Percentiles rank a stretch among this genome's conserved stretches.
These are phyloP conservation scores for Globisporangium takayamanum DNA, from an alignment of 352 stramenopile genomes.

Conservation along the genomic window DNA sequence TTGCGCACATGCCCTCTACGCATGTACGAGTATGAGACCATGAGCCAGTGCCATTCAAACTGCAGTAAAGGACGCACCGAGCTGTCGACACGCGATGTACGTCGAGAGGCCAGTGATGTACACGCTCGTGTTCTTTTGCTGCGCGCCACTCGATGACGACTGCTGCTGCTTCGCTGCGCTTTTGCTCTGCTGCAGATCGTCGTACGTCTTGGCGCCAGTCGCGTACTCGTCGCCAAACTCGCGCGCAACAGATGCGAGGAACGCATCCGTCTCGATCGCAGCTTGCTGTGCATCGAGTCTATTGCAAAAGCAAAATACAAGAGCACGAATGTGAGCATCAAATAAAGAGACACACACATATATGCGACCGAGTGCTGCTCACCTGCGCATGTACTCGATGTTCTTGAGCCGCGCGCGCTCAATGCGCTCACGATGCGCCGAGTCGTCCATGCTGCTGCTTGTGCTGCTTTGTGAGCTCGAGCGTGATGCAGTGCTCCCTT, in stretches of 20 bases:
- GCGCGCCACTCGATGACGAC: slow-evolving; percentile 7
- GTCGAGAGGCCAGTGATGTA: slow-evolving; percentile 76
- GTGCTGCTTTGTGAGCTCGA: no score
- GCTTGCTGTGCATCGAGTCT: slow-evolving; percentile 51
- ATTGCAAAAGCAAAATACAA: background rate
- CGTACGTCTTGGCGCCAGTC: slow-evolving; percentile 10
- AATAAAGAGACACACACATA: no score
- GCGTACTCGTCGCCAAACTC: slow-evolving; percentile 17
- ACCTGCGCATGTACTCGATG: slow-evolving; percentile 69
- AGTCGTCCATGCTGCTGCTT: slow-evolving; percentile 26
- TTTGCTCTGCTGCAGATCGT: background rate
- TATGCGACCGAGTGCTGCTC: background rate
- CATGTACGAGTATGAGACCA: background rate
- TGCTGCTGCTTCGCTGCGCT: background rate
- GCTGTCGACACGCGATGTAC: slow-evolving; percentile 77
- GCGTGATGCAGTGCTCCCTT: no score
- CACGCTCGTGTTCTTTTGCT: slow-evolving; percentile 59
- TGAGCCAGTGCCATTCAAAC: background rate
- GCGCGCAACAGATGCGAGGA: slow-evolving; percentile 24
- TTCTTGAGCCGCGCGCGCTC: slow-evolving; percentile 61
- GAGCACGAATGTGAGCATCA: background rate
- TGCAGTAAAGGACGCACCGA: slow-evolving; percentile 32
- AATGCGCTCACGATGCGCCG: slow-evolving; percentile 42
- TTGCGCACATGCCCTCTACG: slow-evolving; percentile 59
- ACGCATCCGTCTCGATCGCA: slow-evolving; percentile 30